Evolutionary conservation across 1,139 yeast genomes (phyloP), one percentile per base, ranked within the genome.

Genomic region (Candida frijolesensis): DNA sequence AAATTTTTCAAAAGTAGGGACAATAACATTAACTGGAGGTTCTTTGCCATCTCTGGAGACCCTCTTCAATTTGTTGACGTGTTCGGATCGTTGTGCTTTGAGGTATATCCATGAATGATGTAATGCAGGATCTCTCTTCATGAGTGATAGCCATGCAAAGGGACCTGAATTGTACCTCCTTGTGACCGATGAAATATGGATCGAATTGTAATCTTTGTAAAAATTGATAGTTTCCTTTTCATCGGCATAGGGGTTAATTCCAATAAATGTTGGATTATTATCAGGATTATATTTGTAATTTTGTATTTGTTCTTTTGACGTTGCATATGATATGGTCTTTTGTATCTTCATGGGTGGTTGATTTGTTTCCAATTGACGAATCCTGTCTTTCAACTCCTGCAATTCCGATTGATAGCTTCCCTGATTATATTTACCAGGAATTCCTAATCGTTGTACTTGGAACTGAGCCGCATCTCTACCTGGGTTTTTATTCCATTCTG

Each of bases 81-180:
- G 46, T 5, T 35, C 48, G 19, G 30, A 30, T 32, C 19, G 10
- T 22, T 32, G 43, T 4, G n/a, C 16, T 19, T 37, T 49, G 14
- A 50, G 42, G 46, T 49, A 56, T 16, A 46, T 40, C 63, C 62
- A 63, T 3, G 59, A 48, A 49, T 55, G 56, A 42, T 49, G 54
- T 52, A 72, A 57, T 6, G 65, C 70, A 3, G 58, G 55, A 53
- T 77, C 82, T 47, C 67, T 66, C 50, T 64, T 61, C 56, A 74
- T 57, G 12, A 77, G 54, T 0, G 80, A 64, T 5, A 74, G 55
- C 72, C 80, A 72, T 0, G 80, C 62, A 47, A 74, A 68, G 0
- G 78, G 70, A 1, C 78, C 80, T 57, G 64, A 68, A 46, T 66
- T 64, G 44, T 67, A 64, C 44, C 71, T 57, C 40, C 75, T 57